A percentile compares a stretch with the other conserved stretches of the same genome.
Conservation (phyloP, 371 early-diverging fungal genomes). For the Funneliformis caledonium region DNA sequence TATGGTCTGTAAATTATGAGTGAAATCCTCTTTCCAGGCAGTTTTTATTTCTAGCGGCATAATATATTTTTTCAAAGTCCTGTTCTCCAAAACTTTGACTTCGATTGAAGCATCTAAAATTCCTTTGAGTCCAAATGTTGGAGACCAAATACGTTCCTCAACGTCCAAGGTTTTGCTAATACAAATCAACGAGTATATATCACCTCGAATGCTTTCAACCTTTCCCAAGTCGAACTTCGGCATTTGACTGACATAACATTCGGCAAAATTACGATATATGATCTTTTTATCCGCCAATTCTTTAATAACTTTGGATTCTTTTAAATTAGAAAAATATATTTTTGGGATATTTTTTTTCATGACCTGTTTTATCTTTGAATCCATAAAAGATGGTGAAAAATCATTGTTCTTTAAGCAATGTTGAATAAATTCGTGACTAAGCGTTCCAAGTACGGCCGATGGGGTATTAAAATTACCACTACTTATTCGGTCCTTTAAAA, state of each 20-base stretch:
- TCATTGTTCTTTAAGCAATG: slow-evolving; percentile 53
- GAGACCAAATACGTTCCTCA: slow-evolving; percentile 94
- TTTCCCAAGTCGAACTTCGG: not conserved
- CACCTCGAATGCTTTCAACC: not conserved
- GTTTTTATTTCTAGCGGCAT: slow-evolving; percentile 94
- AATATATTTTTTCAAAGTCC: slow-evolving; percentile 43
- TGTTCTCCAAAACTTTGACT: slow-evolving; percentile 46
- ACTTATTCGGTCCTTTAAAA: slow-evolving; percentile 65
- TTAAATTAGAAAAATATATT: slow-evolving; percentile 45
- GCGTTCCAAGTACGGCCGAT: slow-evolving; percentile 70
- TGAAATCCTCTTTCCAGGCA: slow-evolving; percentile 58
- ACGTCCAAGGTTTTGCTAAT: slow-evolving; percentile 62
- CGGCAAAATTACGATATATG: slow-evolving; percentile 15
- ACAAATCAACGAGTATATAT: not conserved
- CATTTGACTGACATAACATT: slow-evolving; percentile 11
- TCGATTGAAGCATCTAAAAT: slow-evolving; percentile 84
- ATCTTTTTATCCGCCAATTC: slow-evolving; percentile 27
- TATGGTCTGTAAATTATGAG: slow-evolving; percentile 86
- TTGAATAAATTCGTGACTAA: slow-evolving; percentile 81
- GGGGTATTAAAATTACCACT: slow-evolving; percentile 53
- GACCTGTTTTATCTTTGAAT: slow-evolving; percentile 10
- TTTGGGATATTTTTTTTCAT: not conserved
- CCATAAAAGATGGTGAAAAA: slow-evolving; percentile 57
- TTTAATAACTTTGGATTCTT: slow-evolving; percentile 46
- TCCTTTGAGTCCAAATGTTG: slow-evolving; percentile 91